phyloP scores from a whole-genome alignment of 1,284 basidiomycete species.

The Cryptococcus hybrid region DNA sequence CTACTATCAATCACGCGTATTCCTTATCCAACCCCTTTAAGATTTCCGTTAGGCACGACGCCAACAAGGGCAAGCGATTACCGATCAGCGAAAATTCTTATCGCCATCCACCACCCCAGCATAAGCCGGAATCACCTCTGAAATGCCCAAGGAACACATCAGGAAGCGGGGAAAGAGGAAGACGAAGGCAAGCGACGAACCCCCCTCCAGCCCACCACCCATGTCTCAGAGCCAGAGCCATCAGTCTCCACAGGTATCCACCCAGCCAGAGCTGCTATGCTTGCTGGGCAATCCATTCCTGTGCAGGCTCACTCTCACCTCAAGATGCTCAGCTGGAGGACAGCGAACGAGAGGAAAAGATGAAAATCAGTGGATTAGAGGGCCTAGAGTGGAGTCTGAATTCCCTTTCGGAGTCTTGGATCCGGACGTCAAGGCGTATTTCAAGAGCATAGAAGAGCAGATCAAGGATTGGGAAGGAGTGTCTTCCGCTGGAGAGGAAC shows the following conservation, averaged over 20 bases:
- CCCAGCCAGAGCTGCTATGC: conserved; percentile 37
- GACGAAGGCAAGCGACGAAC: conserved; percentile 36
- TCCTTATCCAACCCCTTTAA: conserved; percentile 5
- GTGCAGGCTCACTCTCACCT: background rate
- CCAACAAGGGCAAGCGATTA: background rate
- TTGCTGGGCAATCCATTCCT: conserved; percentile 24
- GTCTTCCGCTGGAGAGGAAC: conserved; percentile 52
- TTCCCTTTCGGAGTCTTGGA: conserved; percentile 86
- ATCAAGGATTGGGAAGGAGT: conserved; percentile 77
- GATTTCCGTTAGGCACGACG: conserved; percentile 6
- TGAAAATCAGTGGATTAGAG: conserved; percentile 29
- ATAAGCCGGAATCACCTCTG: too few species aligned
- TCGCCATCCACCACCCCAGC: too few species aligned
- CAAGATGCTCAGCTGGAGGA: background rate
- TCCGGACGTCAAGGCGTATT: conserved; percentile 85
- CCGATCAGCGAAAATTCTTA: too few species aligned
- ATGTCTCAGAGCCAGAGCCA: conserved; percentile 12
- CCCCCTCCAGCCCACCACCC: conserved; percentile 1
- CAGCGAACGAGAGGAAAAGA: conserved; percentile 6
- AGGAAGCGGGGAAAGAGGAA: conserved; percentile 49
- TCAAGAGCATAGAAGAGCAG: conserved; percentile 78
- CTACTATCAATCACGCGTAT: too few species aligned
- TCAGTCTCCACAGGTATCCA: conserved; percentile 33
- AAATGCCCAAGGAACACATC: conserved; percentile 49
- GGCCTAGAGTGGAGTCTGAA: conserved; percentile 57